phyloP scores from a whole-genome alignment of 1,139 yeast species.

The Saccharomycopsis crataegensis region DNA sequence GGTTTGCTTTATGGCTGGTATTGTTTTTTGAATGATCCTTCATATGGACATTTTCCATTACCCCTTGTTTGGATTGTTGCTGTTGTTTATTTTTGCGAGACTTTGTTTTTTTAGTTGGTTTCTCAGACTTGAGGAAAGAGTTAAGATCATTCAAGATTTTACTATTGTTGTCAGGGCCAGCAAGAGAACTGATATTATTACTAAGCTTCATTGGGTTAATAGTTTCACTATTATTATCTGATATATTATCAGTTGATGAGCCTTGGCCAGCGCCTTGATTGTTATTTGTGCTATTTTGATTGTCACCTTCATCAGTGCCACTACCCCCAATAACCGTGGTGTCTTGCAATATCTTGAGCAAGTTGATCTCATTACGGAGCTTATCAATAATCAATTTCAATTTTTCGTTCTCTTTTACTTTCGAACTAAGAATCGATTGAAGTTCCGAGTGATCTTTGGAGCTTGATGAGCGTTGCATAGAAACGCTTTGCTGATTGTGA shows the following conservation, averaged over 20 bases:
- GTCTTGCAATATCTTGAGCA: slow-evolving; percentile 11
- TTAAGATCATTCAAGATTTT: not conserved
- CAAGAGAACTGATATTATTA: not conserved
- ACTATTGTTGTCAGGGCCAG: not conserved
- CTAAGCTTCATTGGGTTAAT: slow-evolving; percentile 14
- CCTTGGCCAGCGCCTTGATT: not conserved
- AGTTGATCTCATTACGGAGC: slow-evolving; percentile 14
- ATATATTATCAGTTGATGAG: not conserved
- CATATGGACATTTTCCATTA: not conserved
- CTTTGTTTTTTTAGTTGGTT: not conserved
- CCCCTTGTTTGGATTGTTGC: slow-evolving; percentile 1
- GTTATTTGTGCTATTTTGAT: not conserved
- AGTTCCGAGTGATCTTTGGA: slow-evolving; percentile 6
- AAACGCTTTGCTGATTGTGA: not conserved
- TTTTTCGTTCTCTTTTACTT: slow-evolving; percentile 18
- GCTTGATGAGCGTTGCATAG: not conserved
- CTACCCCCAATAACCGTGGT: not conserved
- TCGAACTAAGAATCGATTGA: slow-evolving; percentile 8
- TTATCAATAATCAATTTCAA: slow-evolving; percentile 18
- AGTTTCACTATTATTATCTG: slow-evolving; percentile 1
- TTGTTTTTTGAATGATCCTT: not conserved
- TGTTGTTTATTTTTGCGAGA: not conserved
- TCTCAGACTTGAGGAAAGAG: not conserved
- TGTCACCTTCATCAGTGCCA: not conserved
- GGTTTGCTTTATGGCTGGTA: not conserved